Percentiles rank a stretch among this genome's conserved stretches.
Conservation (phyloP, 495 filamentous ascomycete genomes). For the Penicillium roqueforti region DNA sequence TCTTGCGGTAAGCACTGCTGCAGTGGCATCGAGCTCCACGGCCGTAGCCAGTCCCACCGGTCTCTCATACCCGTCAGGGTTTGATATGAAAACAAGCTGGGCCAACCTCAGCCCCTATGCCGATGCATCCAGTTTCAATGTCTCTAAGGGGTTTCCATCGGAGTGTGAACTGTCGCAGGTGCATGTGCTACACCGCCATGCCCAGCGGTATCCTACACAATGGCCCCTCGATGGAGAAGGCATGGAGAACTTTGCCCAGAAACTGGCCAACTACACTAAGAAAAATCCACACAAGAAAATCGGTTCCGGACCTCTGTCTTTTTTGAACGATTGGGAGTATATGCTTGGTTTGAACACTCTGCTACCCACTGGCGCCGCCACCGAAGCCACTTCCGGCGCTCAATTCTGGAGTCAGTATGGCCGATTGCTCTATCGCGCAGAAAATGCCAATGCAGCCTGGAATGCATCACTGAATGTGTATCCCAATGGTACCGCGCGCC, state of each 20-base stretch:
- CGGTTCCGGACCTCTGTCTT: conserved; percentile 44
- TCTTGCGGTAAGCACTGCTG: not conserved
- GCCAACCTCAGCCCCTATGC: conserved; percentile 46
- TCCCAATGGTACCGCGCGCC: conserved; percentile 42
- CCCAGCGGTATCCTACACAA: conserved; percentile 46
- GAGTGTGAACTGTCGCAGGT: conserved; percentile 53
- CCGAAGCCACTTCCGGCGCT: conserved; percentile 48
- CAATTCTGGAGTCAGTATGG: conserved; percentile 53
- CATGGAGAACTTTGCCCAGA: conserved; percentile 43
- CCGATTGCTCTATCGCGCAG: conserved; percentile 45
- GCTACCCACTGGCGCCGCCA: conserved; percentile 45
- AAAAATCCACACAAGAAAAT: conserved; percentile 26
- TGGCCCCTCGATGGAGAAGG: conserved; percentile 39
- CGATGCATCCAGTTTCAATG: conserved; percentile 38
- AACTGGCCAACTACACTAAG: conserved; percentile 43
- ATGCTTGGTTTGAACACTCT: conserved; percentile 40
- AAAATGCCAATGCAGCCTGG: conserved; percentile 37
- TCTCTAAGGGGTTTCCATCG: conserved; percentile 44
- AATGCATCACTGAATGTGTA: conserved; percentile 39
- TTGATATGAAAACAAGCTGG: conserved; percentile 39
- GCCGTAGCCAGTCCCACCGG: conserved; percentile 26
- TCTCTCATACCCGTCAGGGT: conserved; percentile 27
- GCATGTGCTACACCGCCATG: conserved; percentile 50
- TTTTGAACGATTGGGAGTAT: conserved; percentile 50
- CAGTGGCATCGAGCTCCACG: conserved; percentile 4